Evolutionary conservation across 805 yeast species (phyloP).

Genomic region (Isabelozyma rhagii): DNA sequence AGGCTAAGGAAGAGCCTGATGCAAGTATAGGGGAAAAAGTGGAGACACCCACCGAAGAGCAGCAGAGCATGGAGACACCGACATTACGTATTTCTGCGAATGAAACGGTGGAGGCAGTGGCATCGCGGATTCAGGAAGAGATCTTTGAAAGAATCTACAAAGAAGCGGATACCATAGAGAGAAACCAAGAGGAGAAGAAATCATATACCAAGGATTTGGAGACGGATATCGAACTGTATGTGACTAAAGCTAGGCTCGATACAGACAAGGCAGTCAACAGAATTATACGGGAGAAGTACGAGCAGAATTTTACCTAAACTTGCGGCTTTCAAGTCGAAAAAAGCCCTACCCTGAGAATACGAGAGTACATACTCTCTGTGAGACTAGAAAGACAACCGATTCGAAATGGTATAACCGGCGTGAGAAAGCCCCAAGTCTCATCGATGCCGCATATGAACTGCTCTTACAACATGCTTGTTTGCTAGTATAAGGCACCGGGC

Average conservation of each 20-base stretch:
- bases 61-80: slow-evolving; percentile 1
- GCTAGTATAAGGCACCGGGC: no score
- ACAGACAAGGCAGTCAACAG: slow-evolving; percentile 24
- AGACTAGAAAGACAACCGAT: no score
- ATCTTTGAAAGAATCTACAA: slow-evolving; percentile 8
- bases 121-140: slow-evolving; percentile 18
- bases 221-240: slow-evolving; percentile 20
- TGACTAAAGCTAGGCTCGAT: slow-evolving; percentile 20
- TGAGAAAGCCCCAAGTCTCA: no score
- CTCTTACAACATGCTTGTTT: no score
- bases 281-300: slow-evolving; percentile 24
- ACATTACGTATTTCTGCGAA: slow-evolving; percentile 7
- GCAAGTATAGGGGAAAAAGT: not conserved
- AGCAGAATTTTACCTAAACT: slow-evolving; percentile 1
- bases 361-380: not conserved
- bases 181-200: not conserved
- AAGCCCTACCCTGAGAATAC: not conserved
- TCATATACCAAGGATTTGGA: slow-evolving; percentile 30
- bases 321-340: not conserved
- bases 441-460: no score
- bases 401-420: no score
- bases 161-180: slow-evolving; percentile 4
- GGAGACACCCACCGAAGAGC: not conserved
- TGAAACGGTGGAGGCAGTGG: slow-evolving; percentile 27
- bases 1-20: not conserved